Percentiles rank a stretch among this genome's conserved stretches.
phyloP scores from a whole-genome alignment of 305 asterid species.

The Plantago lanceolata region DNA sequence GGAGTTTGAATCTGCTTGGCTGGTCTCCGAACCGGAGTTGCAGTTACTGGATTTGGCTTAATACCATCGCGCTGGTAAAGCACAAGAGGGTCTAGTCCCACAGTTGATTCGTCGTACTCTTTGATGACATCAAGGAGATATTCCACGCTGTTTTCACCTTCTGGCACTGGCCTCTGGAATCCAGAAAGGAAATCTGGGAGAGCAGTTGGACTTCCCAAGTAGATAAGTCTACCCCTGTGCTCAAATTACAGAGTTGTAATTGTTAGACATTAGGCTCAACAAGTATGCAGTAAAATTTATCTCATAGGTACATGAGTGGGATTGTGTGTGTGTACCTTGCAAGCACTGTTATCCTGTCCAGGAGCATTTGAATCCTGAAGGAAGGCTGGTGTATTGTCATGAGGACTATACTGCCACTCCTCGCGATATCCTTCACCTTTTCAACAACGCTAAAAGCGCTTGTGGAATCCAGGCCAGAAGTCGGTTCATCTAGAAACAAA shows the following conservation, averaged over 20 bases:
- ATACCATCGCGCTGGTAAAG: conserved; percentile 64
- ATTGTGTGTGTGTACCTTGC: conserved; percentile 46
- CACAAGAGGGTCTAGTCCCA: conserved; percentile 74
- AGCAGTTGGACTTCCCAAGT: conserved; percentile 58
- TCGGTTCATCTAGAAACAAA: conserved; percentile 80
- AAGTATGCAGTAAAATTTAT: too few relatives aligned
- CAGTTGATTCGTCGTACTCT: conserved; percentile 72
- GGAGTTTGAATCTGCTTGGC: conserved; percentile 37
- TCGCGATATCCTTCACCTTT: conserved; percentile 78
- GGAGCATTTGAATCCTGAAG: conserved; percentile 71
- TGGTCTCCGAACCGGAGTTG: conserved; percentile 50
- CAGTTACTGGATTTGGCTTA: conserved; percentile 53
- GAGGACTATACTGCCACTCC: conserved; percentile 72
- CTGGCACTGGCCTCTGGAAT: conserved; percentile 79
- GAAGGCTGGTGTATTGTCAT: conserved; percentile 94
- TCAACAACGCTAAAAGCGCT: conserved; percentile 83
- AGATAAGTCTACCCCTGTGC: conserved; percentile 70
- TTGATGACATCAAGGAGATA: conserved; percentile 82
- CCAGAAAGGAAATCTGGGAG: conserved; percentile 53
- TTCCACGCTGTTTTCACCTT: conserved; percentile 68
- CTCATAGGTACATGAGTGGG: not conserved
- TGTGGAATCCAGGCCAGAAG: conserved; percentile 87
- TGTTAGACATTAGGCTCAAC: not conserved
- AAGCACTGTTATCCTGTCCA: conserved; percentile 67
- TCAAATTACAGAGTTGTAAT: not conserved